phyloP scores from a whole-genome alignment of 2,329 filamentous ascomycete species.

The Fusarium nurragi region DNA sequence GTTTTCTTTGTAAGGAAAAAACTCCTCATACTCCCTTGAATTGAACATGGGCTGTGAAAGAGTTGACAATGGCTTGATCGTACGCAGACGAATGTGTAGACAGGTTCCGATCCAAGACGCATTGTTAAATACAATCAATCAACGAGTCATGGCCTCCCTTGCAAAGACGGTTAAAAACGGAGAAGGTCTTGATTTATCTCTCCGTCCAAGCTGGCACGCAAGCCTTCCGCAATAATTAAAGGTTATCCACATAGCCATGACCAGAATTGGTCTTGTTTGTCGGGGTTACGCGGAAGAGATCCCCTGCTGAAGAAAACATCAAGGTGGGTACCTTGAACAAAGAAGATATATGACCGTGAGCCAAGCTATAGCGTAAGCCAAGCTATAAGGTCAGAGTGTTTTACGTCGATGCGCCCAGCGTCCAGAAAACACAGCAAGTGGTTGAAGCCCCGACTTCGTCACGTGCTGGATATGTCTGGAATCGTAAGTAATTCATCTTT shows the following conservation, averaged over 20 bases:
- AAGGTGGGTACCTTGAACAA: no score
- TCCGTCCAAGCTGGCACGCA: background rate
- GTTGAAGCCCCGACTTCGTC: no score
- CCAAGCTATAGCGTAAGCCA: no score
- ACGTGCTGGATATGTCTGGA: no score
- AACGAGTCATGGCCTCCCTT: background rate
- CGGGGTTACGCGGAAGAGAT: background rate
- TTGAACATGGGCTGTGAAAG: background rate
- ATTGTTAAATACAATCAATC: background rate
- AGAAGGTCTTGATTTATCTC: fast-evolving
- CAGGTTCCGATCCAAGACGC: background rate
- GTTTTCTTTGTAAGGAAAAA: conserved; percentile 1
- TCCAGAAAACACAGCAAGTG: no score
- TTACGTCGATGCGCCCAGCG: no score
- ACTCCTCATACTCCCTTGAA: background rate
- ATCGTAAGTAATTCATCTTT: no score
- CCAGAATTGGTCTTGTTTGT: background rate
- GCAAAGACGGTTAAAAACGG: background rate
- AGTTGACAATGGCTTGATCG: background rate
- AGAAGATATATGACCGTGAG: no score
- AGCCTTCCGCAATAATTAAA: background rate
- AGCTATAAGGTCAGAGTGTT: no score
- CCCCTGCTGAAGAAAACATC: background rate
- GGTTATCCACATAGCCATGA: background rate
- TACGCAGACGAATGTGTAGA: background rate